Conservation (phyloP, 2,329 filamentous ascomycete genomes). For the Colletotrichum navitas region DNA sequence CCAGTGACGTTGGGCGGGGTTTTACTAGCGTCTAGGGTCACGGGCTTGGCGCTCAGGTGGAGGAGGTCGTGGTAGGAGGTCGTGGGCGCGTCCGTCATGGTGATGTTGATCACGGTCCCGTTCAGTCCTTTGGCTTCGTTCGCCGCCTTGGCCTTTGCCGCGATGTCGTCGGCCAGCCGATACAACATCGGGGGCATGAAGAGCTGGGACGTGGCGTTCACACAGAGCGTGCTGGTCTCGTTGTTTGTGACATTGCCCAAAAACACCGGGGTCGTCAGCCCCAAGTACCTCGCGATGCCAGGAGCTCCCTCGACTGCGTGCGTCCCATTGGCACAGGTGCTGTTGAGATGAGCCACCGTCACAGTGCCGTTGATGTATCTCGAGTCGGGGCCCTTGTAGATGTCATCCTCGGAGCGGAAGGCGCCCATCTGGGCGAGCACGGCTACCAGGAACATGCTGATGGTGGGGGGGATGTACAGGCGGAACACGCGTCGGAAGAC, state of each 20-base stretch:
- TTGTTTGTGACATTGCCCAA: constrained; percentile 50
- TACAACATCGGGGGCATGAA: constrained; percentile 51
- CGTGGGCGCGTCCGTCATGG: neutral
- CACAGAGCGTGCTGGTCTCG: constrained; percentile 49
- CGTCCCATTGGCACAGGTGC: constrained; percentile 48
- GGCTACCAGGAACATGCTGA: constrained; percentile 56
- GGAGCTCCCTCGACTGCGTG: constrained; percentile 45
- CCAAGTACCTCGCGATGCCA: constrained; percentile 49
- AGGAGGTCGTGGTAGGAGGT: constrained; percentile 9
- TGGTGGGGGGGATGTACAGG: constrained; percentile 55
- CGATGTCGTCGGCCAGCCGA: constrained; percentile 42
- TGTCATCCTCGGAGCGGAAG: constrained; percentile 52
- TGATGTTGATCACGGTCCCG: constrained; percentile 18
- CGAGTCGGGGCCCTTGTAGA: constrained; percentile 55
- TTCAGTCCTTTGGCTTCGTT: constrained; percentile 1
- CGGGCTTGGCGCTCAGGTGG: neutral
- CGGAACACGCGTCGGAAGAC: constrained; percentile 55
- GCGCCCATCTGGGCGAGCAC: constrained; percentile 54
- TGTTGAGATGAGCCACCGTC: constrained; percentile 44
- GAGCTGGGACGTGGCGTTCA: constrained; percentile 49
- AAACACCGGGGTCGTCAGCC: constrained; percentile 47
- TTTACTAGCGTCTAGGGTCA: constrained; percentile 28
- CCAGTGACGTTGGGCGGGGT: constrained; percentile 55
- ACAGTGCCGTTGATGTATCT: constrained; percentile 56
- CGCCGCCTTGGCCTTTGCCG: constrained; percentile 34